Base-by-base conservation (phyloP, 768 basidiomycete genomes). In the Boletellus sp. region DNA sequence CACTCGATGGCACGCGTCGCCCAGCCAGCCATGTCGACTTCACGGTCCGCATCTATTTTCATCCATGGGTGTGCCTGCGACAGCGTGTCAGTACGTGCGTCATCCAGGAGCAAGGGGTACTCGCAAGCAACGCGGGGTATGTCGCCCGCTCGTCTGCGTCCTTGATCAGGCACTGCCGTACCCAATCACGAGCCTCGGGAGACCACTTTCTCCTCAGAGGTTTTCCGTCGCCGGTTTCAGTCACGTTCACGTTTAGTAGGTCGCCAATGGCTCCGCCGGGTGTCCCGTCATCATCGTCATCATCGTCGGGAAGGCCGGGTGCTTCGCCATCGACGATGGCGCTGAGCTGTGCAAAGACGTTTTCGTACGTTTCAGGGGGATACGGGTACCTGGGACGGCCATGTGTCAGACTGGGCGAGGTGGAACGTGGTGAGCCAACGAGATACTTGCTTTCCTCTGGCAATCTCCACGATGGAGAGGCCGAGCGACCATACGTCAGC, bases 401-500 rank as follows among this genome's bases (percentile, higher is more conserved):
- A n/a, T 42, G 31, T n/a, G 32, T 55, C 16, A 58, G 50, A 37
- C 32, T 8, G n/a, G 20, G 20, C 15, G 24, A 33, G 12, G 16
- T 35, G 24, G 16, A 37, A 17, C 11, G 16, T 13, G 19, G 19
- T 4, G 37, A 31, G 23, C 20, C 6, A 20, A 49, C 40, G 47
- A 9, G 26, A 20, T 1, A 53, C 63, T 38, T 70, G 57, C 66
- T 81, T 69, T 62, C 87, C 94, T 60, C 90, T 76, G 3, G 87
- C 90, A 55, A 95, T 84, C 69, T 99, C 95, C 61, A 98, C 90
- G 67, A 96, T 85, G 5, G 90, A 87, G 38, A 98, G 76, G 12
- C 95, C 95, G 19, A 97, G 81, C 7, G 94, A 96, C 95, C 95
- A 99, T 13, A 99, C 88, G 63, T 99, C 96, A 10, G 94, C 94